Evolutionary conservation across 1,139 yeast species (phyloP), one percentile per base, ranked within the genome.

Genomic region (Geotrichum macrosporum): DNA sequence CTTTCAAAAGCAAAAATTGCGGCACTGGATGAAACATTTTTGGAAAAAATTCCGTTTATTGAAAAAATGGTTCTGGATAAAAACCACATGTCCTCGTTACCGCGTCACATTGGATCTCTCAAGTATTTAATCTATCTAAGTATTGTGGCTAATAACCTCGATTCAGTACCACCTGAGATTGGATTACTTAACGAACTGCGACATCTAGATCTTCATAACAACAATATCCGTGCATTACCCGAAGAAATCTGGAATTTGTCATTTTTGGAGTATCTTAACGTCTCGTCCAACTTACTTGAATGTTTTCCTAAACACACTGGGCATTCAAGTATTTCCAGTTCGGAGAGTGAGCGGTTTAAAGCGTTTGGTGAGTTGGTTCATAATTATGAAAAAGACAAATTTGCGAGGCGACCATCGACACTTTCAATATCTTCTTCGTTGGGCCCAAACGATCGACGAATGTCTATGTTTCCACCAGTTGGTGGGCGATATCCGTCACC

Each of bases 1-100:
- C 69, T 89, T 41, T 79, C 86, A 8, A 84, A 84, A 58, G 96
- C 95, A 0, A 88, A 86, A 60, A 71, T 89, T 39, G 79, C 95
- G 0, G 73, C 84, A 2, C 71, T 92, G 38, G 84, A 92, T 1
- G 72, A 77, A 2, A 78, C 77, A 27, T 78, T 87, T 54, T 72
- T 87, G 38, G 68, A 73, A 13, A 76, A 74, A 56, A 72, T 88
- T 40, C 77, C 84, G 0, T 77, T 78, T 52, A 71, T 88, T 46
- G 95, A 86, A 59, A 83, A 79, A 53, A 68, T 92, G 54, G 80
- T 80, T 19, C 68, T 92, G 53, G 94, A 87, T 64, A 81, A 83
- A 57, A 92, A 92, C 61, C 95, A 85, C 62, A 73, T 92, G 59
- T 85, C 84, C 3, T 74, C 78, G 20, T 66, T 92, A 21, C 96